Base-by-base conservation (phyloP, 129 eudicot species). In the Cynara cardunculus region DNA sequence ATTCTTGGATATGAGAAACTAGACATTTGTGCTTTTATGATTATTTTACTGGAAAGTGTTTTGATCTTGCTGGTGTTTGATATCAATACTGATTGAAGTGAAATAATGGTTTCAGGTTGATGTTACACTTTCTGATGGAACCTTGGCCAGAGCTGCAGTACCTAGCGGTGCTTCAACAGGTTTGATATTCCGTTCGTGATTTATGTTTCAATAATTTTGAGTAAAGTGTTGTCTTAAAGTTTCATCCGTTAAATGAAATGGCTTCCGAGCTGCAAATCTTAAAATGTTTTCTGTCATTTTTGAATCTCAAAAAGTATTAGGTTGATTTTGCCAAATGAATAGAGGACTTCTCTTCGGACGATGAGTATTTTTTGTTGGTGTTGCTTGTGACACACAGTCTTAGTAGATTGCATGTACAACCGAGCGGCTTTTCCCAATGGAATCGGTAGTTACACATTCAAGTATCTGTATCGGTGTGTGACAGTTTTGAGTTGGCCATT, bases 131-230 rank as follows among this genome's bases (percentile, higher is more conserved):
- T 74, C 89, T 25, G 89, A 86, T 79, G 89, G 89, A 79, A 86
- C 84, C 1, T 22, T 82, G 28, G 82, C 87, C 21, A 86, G 86
- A 76, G 89, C 89, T 32, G 84, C 89, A 25, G 89, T 83, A 39
- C 89, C 89, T 10, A 86, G 89, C 7, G 89, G 89, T 79, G 89
- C 89, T 83, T 86, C 89, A 26, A 86, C 89, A 70, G 89, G 89
- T 86, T 39, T 32, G 12, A 14, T 41, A 3, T 27, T 69, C 32
- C 24, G 13, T 22, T 67, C 7, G 6, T 32, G 2, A 24, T 18
- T 21, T 41, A 31, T 75, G 66, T 35, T 30, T 14, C 16, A 5
- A 3, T 34, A 16, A 0, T 37, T 61, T 35, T 65, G 12, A 39
- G 53, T 14, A 14, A 19, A 13, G 56, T 13, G 74, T 24, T 35